Base-by-base conservation (phyloP, 768 basidiomycete genomes). In the Serendipita vermifera region DNA sequence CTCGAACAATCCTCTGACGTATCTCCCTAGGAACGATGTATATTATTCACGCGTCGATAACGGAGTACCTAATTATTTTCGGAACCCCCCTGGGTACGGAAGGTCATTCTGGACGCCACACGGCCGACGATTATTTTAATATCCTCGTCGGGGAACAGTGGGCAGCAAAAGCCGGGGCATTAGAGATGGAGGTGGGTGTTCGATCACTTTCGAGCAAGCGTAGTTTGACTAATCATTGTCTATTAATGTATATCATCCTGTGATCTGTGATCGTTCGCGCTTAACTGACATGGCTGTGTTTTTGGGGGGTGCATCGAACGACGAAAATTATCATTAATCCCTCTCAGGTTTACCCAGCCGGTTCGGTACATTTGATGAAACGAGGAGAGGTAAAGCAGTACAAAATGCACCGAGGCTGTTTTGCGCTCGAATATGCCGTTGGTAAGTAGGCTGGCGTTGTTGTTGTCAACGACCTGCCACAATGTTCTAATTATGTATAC, bases 91-190 rank as follows among this genome's bases (percentile, higher is more conserved):
- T 97, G 7, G 96, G 96, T 7, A 98, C 94, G 2, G 96, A 99
- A 71, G 96, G 96, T 2, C 96, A 98, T 66, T 79, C 83, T 13
- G 96, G 96, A 5, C 62, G 94, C 56, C 94, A 97, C 67, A 88
- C 89, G 1, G 92, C 93, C 1, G 96, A 99, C 66, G 96, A 99
- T 67, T 98, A 97, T 69, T 99, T 98, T 75, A 81, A 96, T 65
- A 97, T 99, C 64, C 74, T 99, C 31, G 72, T 80, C 51, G 96
- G 94, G 0, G 91, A 94, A 70, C 89, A 99, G 68, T 94, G 90
- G 83, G 94, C 93, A 0, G 96, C 90, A 68, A 66, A 55, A 24
- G 83, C 94, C 0, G 93, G 92, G 27, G 75, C 75, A 3, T 72
- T 97, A 24, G 81, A 84, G 62, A 87, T 80, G 78, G 91, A 97